phyloP scores from a whole-genome alignment of 2,329 filamentous ascomycete species.

The Penicillium sp. region DNA sequence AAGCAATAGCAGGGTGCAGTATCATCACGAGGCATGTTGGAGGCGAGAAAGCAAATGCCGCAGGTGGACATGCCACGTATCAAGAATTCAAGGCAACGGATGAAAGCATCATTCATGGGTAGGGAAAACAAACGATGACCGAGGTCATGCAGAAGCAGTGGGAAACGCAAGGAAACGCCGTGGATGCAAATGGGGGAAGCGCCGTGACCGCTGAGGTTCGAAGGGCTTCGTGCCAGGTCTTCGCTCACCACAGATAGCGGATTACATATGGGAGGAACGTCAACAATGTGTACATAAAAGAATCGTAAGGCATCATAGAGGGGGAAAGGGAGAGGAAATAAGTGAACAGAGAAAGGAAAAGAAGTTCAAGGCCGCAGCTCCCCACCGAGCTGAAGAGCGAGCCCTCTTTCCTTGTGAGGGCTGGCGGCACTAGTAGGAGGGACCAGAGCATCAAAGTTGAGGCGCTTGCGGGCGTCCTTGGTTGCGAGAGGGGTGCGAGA shows the following conservation, averaged over 20 bases:
- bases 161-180: slow-evolving; percentile 18
- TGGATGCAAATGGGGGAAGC: slow-evolving; percentile 16
- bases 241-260: neutral
- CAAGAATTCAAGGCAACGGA: neutral
- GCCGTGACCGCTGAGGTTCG: neutral
- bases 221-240: neutral
- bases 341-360: slow-evolving; percentile 21
- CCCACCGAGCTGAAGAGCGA: slow-evolving; percentile 66
- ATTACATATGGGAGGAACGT: slow-evolving; percentile 19
- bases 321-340: slow-evolving; percentile 20
- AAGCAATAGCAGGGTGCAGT: neutral
- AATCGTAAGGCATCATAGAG: slow-evolving; percentile 26
- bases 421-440: slow-evolving; percentile 52
- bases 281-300: slow-evolving; percentile 17
- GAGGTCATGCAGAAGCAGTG: slow-evolving; percentile 14
- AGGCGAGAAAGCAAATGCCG: slow-evolving; percentile 10
- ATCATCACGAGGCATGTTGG: slow-evolving; percentile 14
- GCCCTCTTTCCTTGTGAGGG: slow-evolving; percentile 50
- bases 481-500: slow-evolving; percentile 67
- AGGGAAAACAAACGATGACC: slow-evolving; percentile 8
- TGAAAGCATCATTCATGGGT: slow-evolving; percentile 1
- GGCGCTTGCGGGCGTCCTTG: slow-evolving; percentile 68
- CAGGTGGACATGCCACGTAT: neutral
- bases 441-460: slow-evolving; percentile 79
- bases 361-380: slow-evolving; percentile 54